Evolutionary conservation across 1,139 yeast species (phyloP), one percentile per base, ranked within the genome.

Genomic region (Magnusiomyces suaveolens): DNA sequence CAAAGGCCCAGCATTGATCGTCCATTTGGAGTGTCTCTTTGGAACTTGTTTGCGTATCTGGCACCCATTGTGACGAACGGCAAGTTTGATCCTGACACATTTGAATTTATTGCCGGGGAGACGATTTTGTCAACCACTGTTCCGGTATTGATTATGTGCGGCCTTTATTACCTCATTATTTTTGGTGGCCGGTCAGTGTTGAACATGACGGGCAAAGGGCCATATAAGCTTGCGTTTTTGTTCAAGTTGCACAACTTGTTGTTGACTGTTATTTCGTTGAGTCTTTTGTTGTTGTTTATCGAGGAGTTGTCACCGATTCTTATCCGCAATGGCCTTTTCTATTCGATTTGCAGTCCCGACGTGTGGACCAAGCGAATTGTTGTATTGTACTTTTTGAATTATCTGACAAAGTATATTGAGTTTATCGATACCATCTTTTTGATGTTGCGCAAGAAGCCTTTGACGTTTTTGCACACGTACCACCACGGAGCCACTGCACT

Each of bases 401-500:
- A 72, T 64, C 60, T 72, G 62, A 69, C 75, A 63, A 72, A 72
- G 69, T 72, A 60, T 64, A 67, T 86, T 64, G 98, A 92, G 75
- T 82, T 92, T 66, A 69, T 90, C 57, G 98, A 92, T 72, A 92
- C 98, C 26, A 83, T 89, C 33, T 92, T 92, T 75, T 78, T 92
- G 67, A 95, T 92, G 59, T 77, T 92, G 69, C 87, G 89, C 73
- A 85, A 87, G 78, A 92, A 92, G 77, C 90, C 89, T 71, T 60
- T 74, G 61, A 73, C 92, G 62, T 90, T 90, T 67, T 77, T 92
- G 71, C 98, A 92, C 75, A 88, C 95, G 57, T 92, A 89, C 75
- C 98, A 92, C 73, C 98, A 92, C 69, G 98, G 98, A 59, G 97
- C 97, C 62, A 92, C 98, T 56, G 98, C 97, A 16, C 76, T 92